Percentiles rank a stretch among this genome's conserved stretches.
These are phyloP conservation scores for Globisporangium irregulare DNA, from an alignment of 352 stramenopile genomes.

Conservation along the genomic window DNA sequence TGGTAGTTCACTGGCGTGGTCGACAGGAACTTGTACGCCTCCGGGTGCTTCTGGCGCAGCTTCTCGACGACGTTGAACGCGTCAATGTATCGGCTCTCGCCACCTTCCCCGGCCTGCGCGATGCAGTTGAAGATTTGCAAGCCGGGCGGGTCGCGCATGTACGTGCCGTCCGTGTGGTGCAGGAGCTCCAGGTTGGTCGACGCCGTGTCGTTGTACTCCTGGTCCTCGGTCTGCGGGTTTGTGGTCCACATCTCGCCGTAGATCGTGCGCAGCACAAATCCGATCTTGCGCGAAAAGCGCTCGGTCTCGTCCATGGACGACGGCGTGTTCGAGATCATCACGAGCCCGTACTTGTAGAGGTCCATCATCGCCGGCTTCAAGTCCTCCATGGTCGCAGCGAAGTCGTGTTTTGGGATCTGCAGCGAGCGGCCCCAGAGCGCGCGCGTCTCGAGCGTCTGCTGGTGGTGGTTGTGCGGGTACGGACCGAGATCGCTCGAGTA, in stretches of 20 bases:
- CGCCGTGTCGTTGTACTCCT: slow-evolving; percentile 87
- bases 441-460: slow-evolving; percentile 48
- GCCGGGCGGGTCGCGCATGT: slow-evolving; percentile 83
- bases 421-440: slow-evolving; percentile 52
- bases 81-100: slow-evolving; percentile 79
- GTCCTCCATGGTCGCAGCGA: slow-evolving; percentile 38
- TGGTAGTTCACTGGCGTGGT: slow-evolving; percentile 76
- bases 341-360: slow-evolving; percentile 68
- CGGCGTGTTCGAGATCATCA: slow-evolving; percentile 62
- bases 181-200: slow-evolving; percentile 84
- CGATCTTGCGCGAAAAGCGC: slow-evolving; percentile 75
- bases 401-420: slow-evolving; percentile 46
- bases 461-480: slow-evolving; percentile 58
- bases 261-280: slow-evolving; percentile 83
- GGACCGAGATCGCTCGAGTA: slow-evolving; percentile 43
- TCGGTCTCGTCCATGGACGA: slow-evolving; percentile 80
- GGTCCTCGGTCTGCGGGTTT: slow-evolving; percentile 58
- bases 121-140: slow-evolving; percentile 91
- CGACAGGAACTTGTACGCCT: slow-evolving; percentile 69
- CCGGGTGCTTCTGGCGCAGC: slow-evolving; percentile 47
- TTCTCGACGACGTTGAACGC: slow-evolving; percentile 75
- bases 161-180: slow-evolving; percentile 87
- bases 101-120: slow-evolving; percentile 64
- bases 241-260: slow-evolving; percentile 91
- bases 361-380: slow-evolving; percentile 70